phyloP scores from a whole-genome alignment of 2,329 filamentous ascomycete species.

The Fusarium odoratissimum region DNA sequence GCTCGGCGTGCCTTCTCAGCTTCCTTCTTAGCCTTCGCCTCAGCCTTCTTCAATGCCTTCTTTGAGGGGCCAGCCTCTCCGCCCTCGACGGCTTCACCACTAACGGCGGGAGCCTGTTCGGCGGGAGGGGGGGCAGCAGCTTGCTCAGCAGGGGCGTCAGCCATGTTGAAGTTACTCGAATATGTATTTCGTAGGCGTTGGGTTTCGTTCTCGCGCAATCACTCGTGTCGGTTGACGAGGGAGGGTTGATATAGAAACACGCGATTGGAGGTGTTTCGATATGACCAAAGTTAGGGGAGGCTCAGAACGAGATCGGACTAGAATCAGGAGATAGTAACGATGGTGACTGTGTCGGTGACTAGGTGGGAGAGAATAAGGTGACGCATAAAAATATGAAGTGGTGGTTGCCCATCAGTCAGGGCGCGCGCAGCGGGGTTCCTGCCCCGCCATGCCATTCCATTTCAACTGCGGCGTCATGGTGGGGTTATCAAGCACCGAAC shows the following conservation, averaged over 20 bases:
- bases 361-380: conserved; percentile 36
- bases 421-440: conserved; percentile 38
- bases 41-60: conserved; percentile 86
- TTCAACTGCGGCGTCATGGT: conserved; percentile 39
- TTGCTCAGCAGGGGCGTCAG: conserved; percentile 38
- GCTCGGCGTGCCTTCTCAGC: conserved; percentile 79
- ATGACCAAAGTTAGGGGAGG: conserved; percentile 4
- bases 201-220: conserved; percentile 14
- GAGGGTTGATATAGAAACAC: conserved; percentile 8
- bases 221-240: conserved; percentile 2
- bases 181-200: not conserved
- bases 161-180: conserved; percentile 25
- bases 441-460: conserved; percentile 41
- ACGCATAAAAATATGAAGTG: conserved; percentile 40
- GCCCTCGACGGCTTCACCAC: conserved; percentile 29
- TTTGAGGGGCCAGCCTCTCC: conserved; percentile 52
- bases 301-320: conserved; percentile 6
- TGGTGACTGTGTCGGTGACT: conserved; percentile 39
- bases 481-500: conserved; percentile 24
- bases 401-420: conserved; percentile 28
- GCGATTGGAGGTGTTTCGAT: conserved; percentile 11
- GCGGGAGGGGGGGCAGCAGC: conserved; percentile 31
- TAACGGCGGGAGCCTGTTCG: conserved; percentile 23
- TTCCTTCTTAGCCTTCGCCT: conserved; percentile 88
- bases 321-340: conserved; percentile 34